Evolutionary conservation across 1,284 basidiomycete genomes (phyloP).

Genomic region (Trametes versicolor): DNA sequence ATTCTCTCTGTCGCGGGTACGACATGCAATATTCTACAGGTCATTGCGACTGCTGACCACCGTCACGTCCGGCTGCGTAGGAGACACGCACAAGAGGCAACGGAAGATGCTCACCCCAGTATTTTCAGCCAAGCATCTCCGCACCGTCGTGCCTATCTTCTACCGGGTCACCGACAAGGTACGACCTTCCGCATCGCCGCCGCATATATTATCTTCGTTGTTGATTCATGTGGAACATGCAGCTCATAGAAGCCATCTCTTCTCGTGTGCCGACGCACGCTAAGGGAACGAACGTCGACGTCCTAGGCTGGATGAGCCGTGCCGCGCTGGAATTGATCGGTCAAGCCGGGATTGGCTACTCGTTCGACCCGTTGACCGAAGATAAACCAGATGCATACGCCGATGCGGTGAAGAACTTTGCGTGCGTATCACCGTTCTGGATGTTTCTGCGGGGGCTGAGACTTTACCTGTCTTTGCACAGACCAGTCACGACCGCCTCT

Average conservation of each 20-base stretch:
- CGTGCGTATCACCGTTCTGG: slow-evolving; percentile 25
- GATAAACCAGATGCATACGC: slow-evolving; percentile 41
- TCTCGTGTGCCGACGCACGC: slow-evolving; percentile 26
- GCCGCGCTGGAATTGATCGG: slow-evolving; percentile 52
- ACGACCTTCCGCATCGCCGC: neutral
- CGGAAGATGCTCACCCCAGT: slow-evolving; percentile 29
- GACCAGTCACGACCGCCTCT: slow-evolving; percentile 14
- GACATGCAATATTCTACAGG: neutral
- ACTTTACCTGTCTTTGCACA: neutral
- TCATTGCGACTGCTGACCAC: neutral
- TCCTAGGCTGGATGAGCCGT: slow-evolving; percentile 48
- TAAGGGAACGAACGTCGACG: slow-evolving; percentile 40
- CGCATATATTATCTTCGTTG: too few species aligned
- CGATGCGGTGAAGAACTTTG: slow-evolving; percentile 36
- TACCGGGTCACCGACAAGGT: slow-evolving; percentile 25
- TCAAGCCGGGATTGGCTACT: slow-evolving; percentile 50
- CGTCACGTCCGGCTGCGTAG: neutral
- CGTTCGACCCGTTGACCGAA: slow-evolving; percentile 47
- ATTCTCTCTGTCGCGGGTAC: slow-evolving; percentile 14
- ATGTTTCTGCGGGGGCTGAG: neutral
- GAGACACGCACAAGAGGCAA: slow-evolving; percentile 27
- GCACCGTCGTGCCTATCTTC: slow-evolving; percentile 21
- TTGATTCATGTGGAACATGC: too few species aligned
- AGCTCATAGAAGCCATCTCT: slow-evolving; percentile 38
- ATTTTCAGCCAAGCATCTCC: slow-evolving; percentile 25